Base-by-base conservation (phyloP, 1,284 basidiomycete species). In the Rhodotorula sp. region DNA sequence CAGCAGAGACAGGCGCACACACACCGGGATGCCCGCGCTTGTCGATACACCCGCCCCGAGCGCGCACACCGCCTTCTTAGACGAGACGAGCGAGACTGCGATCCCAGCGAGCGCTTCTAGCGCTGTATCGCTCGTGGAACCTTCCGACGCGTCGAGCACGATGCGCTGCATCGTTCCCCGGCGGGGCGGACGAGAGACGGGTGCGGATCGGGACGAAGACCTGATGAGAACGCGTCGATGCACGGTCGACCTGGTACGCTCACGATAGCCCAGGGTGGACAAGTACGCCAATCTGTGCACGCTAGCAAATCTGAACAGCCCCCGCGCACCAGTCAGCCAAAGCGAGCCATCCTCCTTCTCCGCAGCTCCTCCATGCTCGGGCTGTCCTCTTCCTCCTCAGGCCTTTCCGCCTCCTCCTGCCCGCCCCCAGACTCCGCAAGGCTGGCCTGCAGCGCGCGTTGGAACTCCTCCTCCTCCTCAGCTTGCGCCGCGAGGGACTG, bases 11-110 rank as follows among this genome's bases (percentile, higher is more conserved):
- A 90, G 0, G 91, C 94, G 59, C 92, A 90, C 78, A 96, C 96
- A 81, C 94, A 95, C 93, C 19, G 94, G 94, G 78, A 97, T 94
- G 57, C 94, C 94, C 80, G 89, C 91, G 36, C 91, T 92, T 80
- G 93, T 96, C 44, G 92, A 94, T 69, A 96, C 93, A 53, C 94
- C 94, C 10, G 94, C 94, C 29, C 94, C 94, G 50, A 91, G 10
- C 37, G 50, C 39, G 25, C 13, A 27, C 8, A 41, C n/a, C 34
- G 25, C 17, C 41, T 15, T 21, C 37, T 19, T 3, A 0, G 46
- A n/a, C 53, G 46, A 32, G 4, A 36, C 41, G 32, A 56, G 54
- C 17, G 46, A 46, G 1, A 57, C 22, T 25, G 55, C 63, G 25
- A 64, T 17, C 4, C 25, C 41, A 15, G 54, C 54, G 19, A 57